These are phyloP conservation scores for Colletotrichum sp. DNA, from an alignment of 2,329 filamentous ascomycete species.

Conservation along the genomic window DNA sequence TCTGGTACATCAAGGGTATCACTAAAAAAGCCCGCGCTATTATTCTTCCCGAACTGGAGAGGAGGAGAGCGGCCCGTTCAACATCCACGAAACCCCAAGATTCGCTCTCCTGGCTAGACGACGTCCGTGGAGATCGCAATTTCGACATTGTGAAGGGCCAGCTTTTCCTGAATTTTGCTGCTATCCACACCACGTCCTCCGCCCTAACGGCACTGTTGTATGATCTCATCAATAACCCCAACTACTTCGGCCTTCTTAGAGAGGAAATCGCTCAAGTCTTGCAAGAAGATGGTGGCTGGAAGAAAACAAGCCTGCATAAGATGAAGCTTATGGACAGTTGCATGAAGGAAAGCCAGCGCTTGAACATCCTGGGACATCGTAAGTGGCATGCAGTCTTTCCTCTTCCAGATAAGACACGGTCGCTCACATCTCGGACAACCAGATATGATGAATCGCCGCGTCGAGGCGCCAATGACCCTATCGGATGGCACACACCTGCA, in stretches of 20 bases:
- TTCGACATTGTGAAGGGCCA: background rate
- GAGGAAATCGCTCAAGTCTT: background rate
- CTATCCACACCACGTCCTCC: background rate
- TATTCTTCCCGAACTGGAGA: background rate
- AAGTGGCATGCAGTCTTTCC: background rate
- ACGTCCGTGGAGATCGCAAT: background rate
- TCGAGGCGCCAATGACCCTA: background rate
- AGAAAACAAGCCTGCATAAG: background rate
- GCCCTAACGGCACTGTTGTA: background rate
- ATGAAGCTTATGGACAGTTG: background rate
- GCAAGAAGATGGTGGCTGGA: background rate
- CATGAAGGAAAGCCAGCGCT: background rate
- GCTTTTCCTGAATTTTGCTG: background rate
- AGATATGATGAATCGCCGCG: background rate
- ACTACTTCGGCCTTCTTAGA: background rate
- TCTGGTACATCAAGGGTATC: background rate
- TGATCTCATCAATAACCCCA: background rate
- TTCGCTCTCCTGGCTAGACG: background rate
- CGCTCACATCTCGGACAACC: rapidly evolving
- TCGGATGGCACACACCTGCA: background rate
- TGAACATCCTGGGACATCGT: background rate
- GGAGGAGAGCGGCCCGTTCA: background rate
- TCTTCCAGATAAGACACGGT: too few species aligned
- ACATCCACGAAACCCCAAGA: background rate
- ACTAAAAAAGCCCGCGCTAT: background rate